Percentiles rank a stretch among this genome's conserved stretches.
Evolutionary conservation across 495 filamentous ascomycete genomes (phyloP).

Genomic region (Astrothelium macrocarpum): DNA sequence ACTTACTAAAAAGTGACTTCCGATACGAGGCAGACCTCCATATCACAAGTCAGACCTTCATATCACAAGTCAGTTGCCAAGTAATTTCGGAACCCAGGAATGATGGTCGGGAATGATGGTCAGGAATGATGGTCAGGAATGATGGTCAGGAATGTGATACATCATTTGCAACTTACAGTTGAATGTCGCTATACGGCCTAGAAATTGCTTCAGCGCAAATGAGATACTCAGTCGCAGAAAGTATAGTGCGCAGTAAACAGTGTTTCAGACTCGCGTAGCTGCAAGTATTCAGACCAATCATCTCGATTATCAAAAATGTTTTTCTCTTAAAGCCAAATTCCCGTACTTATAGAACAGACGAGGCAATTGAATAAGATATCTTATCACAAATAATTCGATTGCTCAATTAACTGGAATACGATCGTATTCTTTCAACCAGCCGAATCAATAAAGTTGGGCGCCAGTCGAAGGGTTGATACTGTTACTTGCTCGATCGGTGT

Average conservation of each 20-base stretch:
- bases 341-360: not conserved
- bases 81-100: not conserved
- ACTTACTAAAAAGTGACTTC: not conserved
- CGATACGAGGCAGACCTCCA: not conserved
- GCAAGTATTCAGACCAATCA: not conserved
- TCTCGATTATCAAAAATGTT: not conserved
- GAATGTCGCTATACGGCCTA: not conserved
- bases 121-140: not conserved
- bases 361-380: not conserved
- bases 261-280: not conserved
- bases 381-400: not conserved
- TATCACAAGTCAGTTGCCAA: not conserved
- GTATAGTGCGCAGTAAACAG: not conserved
- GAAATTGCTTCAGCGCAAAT: not conserved
- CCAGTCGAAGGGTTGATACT: not conserved
- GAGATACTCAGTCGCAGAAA: not conserved
- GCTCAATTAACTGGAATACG: not conserved
- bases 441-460: not conserved
- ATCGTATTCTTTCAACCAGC: not conserved
- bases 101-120: not conserved
- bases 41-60: not conserved
- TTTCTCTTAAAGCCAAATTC: not conserved
- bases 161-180: not conserved
- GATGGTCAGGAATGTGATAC: not conserved
- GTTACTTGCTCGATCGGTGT: not conserved